Evolutionary conservation across 106 monocot species (phyloP).

Genomic region (Phalaenopsis aphrodite): DNA sequence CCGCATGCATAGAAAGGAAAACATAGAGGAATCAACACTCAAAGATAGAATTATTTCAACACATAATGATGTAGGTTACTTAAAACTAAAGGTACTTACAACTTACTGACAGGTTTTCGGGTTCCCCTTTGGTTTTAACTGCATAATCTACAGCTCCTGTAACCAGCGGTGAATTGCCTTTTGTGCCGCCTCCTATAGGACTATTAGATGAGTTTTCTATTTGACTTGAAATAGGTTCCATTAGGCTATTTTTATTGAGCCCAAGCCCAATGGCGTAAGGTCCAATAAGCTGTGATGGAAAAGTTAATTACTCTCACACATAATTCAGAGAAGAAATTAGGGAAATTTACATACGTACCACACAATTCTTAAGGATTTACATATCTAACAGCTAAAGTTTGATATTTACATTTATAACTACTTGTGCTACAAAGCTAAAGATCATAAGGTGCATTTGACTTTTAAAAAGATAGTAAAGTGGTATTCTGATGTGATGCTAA

Average conservation of each 20-base stretch:
- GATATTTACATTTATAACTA: too few relatives aligned
- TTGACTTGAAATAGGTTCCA: slow-evolving; percentile 23
- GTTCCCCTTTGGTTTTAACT: slow-evolving; percentile 31
- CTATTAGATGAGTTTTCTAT: slow-evolving; percentile 23
- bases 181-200: slow-evolving; percentile 14
- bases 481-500: too few relatives aligned
- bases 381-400: too few relatives aligned
- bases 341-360: too few relatives aligned
- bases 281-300: slow-evolving; percentile 59
- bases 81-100: slow-evolving; percentile 23
- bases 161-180: slow-evolving; percentile 12
- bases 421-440: too few relatives aligned
- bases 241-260: slow-evolving; percentile 21
- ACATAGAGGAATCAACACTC: slow-evolving; percentile 14
- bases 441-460: too few relatives aligned
- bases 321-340: slow-evolving; percentile 5
- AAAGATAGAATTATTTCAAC: not conserved
- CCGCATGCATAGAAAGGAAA: not conserved
- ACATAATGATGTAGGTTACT: not conserved
- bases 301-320: slow-evolving; percentile 9
- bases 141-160: slow-evolving; percentile 21
- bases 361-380: too few relatives aligned
- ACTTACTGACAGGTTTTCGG: slow-evolving; percentile 9
- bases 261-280: slow-evolving; percentile 56
- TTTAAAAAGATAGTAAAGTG: too few relatives aligned